A percentile compares a stretch with the other conserved stretches of the same genome.
phyloP scores from a whole-genome alignment of 2,329 filamentous ascomycete genomes.

The Nigrospora osmanthi region DNA sequence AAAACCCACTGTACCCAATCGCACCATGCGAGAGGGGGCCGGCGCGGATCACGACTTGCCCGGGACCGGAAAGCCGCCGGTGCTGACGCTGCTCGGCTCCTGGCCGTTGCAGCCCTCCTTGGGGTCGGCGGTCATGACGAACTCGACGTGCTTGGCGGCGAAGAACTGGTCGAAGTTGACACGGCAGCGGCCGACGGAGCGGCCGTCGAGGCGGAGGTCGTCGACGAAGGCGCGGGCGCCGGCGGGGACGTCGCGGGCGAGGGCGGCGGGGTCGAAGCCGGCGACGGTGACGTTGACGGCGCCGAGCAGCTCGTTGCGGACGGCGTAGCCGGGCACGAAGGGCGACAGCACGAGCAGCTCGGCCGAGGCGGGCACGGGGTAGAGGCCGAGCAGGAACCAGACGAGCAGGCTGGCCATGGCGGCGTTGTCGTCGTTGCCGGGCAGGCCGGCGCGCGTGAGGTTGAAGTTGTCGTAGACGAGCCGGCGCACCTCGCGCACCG shows the following conservation, averaged over 20 bases:
- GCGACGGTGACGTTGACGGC: neutral
- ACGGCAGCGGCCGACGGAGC: neutral
- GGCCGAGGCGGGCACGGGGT: neutral
- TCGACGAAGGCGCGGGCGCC: neutral
- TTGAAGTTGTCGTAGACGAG: slow-evolving; percentile 7
- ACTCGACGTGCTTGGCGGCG: neutral
- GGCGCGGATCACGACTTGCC: too few species aligned
- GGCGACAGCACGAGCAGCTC: neutral
- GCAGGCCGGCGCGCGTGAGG: slow-evolving; percentile 3
- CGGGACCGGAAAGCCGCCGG: neutral
- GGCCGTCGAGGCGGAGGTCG: neutral
- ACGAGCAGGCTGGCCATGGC: slow-evolving; percentile 4
- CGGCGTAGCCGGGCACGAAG: neutral
- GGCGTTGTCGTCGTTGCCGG: slow-evolving; percentile 4
- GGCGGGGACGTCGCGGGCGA: neutral
- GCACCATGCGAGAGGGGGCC: too few species aligned
- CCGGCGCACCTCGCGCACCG: slow-evolving; percentile 3
- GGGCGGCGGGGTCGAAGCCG: neutral
- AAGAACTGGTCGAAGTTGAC: neutral
- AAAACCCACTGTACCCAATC: too few species aligned
- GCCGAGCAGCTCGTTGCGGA: neutral
- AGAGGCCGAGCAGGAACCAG: neutral
- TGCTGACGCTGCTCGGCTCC: neutral
- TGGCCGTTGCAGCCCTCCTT: neutral
- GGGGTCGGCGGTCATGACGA: neutral